Base-by-base conservation (phyloP, 2,329 filamentous ascomycete species). In the Elsinoe fawcettii region DNA sequence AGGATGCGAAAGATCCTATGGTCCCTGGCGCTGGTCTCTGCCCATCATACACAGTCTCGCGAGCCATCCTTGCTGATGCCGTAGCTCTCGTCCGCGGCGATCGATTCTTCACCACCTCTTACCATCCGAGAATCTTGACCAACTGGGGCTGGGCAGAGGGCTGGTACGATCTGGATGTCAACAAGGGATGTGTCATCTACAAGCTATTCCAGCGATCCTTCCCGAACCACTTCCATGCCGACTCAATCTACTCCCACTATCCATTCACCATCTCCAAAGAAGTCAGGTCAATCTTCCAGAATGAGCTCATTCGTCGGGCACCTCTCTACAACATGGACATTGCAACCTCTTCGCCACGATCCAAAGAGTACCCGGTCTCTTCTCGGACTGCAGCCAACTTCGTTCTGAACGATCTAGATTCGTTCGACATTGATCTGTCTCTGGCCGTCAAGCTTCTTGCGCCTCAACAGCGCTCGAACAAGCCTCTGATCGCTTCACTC, bases 11-110 rank as follows among this genome's bases (percentile, higher is more conserved):
- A 65, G 72, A 74, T 0, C 71, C 73, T 0, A 75, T 77, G 58
- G 68, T 73, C 43, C 74, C 81, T 0, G 80, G 80, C 1, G 76
- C 74, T 55, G 80, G 80, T 16, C 73, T 81, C 18, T 76, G 75
- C 55, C 76, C 75, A 0, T 77, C 75, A 0, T 82, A 77, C 64
- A 80, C 80, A 0, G 74, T 80, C 6, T 77, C 77, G 1, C 74
- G 78, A 46, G 79, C 80, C 37, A 76, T 84, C 8, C 70, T 85
- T 18, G 81, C 80, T 1, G 82, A 85, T 62, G 82, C 82, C 3
- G 74, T 83, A 1, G 77, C 78, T 0, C 73, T 84, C 8, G 80
- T 85, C 2, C 75, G 82, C 6, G 77, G 76, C 0, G 82, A 84
- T 63, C 72, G 81, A 3, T 84, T 84, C 70, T 79, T 80, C 64